Percentiles rank a stretch among this genome's conserved stretches.
phyloP scores from a whole-genome alignment of 148 eudicot genomes.

The Camellia japonica region DNA sequence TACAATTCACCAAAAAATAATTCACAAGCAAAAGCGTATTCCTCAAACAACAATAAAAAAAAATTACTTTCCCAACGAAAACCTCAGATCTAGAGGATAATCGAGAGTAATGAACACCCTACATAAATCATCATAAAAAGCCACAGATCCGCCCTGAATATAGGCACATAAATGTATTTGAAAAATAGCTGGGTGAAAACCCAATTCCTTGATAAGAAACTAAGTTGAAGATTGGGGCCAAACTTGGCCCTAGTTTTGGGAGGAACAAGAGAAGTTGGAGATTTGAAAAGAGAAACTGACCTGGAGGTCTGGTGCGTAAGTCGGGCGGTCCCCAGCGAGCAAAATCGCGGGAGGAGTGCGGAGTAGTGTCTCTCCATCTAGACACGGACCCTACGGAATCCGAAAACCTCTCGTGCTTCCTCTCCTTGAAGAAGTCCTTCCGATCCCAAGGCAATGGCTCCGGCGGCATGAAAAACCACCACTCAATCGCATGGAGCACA shows the following conservation, averaged over 20 bases:
- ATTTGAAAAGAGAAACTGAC: conserved; percentile 22
- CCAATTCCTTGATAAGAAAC: no score
- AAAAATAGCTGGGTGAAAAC: not conserved
- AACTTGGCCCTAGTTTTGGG: not conserved
- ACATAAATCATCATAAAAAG: not conserved
- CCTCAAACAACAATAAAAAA: not conserved
- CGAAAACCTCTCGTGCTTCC: conserved; percentile 44
- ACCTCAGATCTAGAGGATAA: conserved; percentile 8
- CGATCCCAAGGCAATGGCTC: conserved; percentile 82
- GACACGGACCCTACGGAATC: conserved; percentile 28
- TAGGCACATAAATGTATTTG: no score
- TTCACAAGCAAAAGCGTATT: conserved; percentile 17
- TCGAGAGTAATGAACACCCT: not conserved
- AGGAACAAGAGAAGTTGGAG: not conserved
- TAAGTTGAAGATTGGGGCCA: not conserved
- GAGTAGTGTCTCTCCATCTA: conserved; percentile 45
- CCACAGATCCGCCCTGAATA: conserved; percentile 6
- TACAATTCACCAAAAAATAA: conserved; percentile 33
- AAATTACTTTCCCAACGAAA: conserved; percentile 42
- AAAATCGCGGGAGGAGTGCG: conserved; percentile 24
- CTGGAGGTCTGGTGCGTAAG: conserved; percentile 38
- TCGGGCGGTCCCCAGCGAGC: conserved; percentile 49
- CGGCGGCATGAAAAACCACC: conserved; percentile 67
- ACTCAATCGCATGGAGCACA: conserved; percentile 23
- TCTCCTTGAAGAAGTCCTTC: conserved; percentile 54